A percentile compares a stretch with the other conserved stretches of the same genome.
Conservation (phyloP, 1,284 basidiomycete genomes). For the Mrakiaceae sp. region DNA sequence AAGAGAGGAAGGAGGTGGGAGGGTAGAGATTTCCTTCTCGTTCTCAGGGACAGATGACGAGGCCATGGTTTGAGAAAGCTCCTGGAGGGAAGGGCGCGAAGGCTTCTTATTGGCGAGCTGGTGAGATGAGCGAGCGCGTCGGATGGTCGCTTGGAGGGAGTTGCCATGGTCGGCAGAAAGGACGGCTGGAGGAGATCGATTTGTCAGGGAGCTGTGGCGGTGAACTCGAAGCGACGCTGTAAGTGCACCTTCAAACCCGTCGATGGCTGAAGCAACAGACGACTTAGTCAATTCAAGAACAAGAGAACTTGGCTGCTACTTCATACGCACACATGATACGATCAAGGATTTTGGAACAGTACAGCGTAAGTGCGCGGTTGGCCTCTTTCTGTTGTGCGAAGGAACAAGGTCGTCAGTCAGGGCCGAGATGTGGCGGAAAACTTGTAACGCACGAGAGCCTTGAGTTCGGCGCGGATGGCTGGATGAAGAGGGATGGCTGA, state of each 20-base stretch:
- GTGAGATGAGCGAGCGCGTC: neutral
- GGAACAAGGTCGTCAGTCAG: neutral
- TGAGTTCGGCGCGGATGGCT: conserved; percentile 65
- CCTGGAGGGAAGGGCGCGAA: too few relatives aligned
- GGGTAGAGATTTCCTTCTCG: too few relatives aligned
- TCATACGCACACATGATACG: conserved; percentile 8
- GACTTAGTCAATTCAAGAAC: neutral
- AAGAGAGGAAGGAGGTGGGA: too few relatives aligned
- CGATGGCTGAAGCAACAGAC: neutral
- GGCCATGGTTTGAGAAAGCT: too few relatives aligned
- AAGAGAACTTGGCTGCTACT: neutral
- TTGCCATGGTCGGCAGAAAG: conserved; percentile 6
- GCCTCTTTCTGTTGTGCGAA: conserved; percentile 51
- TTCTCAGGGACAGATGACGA: too few relatives aligned
- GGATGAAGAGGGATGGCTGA: neutral
- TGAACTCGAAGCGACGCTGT: neutral
- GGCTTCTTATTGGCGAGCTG: too few relatives aligned
- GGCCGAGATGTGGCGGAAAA: neutral
- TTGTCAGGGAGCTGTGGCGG: neutral
- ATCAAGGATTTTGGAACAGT: conserved; percentile 61
- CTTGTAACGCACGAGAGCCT: conserved; percentile 43
- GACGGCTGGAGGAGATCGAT: neutral
- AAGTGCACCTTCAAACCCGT: conserved; percentile 9
- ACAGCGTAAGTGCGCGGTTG: conserved; percentile 84
- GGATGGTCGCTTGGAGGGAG: conserved; percentile 12